Conservation (phyloP, 2,329 filamentous ascomycete genomes). For the Gaeumannomyces tritici region DNA sequence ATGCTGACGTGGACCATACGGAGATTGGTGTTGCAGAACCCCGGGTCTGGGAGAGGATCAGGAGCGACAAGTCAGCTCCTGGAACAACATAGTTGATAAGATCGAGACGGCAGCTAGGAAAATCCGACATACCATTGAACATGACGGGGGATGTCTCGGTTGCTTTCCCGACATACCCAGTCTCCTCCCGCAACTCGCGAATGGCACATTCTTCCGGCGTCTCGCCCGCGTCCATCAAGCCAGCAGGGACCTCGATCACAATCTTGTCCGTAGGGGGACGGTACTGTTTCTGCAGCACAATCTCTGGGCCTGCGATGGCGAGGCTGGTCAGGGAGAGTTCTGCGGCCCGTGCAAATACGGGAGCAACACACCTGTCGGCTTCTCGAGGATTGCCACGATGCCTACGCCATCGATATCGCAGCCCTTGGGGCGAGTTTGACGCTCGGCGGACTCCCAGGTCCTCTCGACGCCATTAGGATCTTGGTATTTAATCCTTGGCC, state of each 20-base stretch:
- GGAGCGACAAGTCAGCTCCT: too few relatives aligned
- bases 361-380: constrained; percentile 27
- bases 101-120: not conserved
- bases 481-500: constrained; percentile 47
- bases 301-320: constrained; percentile 31
- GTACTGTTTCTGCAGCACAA: constrained; percentile 59
- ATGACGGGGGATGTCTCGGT: constrained; percentile 54
- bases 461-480: constrained; percentile 50
- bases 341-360: not conserved
- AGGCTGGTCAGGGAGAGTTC: not conserved
- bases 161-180: constrained; percentile 50
- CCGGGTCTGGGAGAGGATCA: constrained; percentile 35
- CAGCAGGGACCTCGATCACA: constrained; percentile 55
- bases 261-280: constrained; percentile 51
- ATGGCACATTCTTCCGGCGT: constrained; percentile 51
- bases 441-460: constrained; percentile 64
- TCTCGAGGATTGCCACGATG: constrained; percentile 59
- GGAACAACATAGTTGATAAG: too few relatives aligned
- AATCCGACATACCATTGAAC: constrained; percentile 39
- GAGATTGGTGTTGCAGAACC: constrained; percentile 58
- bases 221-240: constrained; percentile 53
- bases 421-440: constrained; percentile 53
- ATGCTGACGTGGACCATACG: constrained; percentile 65
- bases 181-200: constrained; percentile 57
- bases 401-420: constrained; percentile 63